A percentile compares a stretch with the other conserved stretches of the same genome.
Conservation (phyloP, 176 grass and related monocot genomes). For the Avena sativa region DNA sequence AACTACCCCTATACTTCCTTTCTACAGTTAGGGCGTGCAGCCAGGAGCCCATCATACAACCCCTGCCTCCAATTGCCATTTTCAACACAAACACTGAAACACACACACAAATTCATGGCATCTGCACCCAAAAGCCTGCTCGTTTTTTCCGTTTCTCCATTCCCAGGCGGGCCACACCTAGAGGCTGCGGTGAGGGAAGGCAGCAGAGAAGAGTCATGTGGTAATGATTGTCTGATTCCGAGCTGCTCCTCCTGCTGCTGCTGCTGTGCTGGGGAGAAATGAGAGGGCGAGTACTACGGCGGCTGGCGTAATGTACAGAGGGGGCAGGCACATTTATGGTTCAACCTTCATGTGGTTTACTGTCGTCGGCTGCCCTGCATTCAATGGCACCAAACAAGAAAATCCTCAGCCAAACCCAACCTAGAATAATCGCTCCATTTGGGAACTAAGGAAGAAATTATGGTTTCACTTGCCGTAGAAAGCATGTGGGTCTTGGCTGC, state of each 20-base stretch:
- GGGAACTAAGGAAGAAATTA: background rate
- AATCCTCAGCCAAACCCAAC: conserved; percentile 14
- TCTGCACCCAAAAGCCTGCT: background rate
- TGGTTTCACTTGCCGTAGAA: conserved; percentile 25
- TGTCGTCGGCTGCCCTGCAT: conserved; percentile 41
- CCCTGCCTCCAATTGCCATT: background rate
- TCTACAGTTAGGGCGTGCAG: conserved; percentile 24
- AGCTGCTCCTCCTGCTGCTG: background rate
- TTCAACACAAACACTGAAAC: no score
- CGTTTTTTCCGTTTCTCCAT: background rate
- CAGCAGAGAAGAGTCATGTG: background rate
- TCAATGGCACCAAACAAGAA: background rate
- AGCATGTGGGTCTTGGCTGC: background rate
- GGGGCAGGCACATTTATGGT: conserved; percentile 36
- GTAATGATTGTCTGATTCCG: conserved; percentile 42
- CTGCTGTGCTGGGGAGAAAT: background rate
- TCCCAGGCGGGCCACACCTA: no score
- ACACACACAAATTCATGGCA: conserved; percentile 1
- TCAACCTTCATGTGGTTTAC: conserved; percentile 49
- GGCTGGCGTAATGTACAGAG: conserved; percentile 34
- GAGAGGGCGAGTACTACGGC: background rate
- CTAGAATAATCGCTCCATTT: background rate
- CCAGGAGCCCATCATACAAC: conserved; percentile 24
- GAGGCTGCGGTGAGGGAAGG: no score
- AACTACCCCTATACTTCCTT: background rate